phyloP scores from a whole-genome alignment of 371 early-diverging fungal species.

The Mortierella sp. region DNA sequence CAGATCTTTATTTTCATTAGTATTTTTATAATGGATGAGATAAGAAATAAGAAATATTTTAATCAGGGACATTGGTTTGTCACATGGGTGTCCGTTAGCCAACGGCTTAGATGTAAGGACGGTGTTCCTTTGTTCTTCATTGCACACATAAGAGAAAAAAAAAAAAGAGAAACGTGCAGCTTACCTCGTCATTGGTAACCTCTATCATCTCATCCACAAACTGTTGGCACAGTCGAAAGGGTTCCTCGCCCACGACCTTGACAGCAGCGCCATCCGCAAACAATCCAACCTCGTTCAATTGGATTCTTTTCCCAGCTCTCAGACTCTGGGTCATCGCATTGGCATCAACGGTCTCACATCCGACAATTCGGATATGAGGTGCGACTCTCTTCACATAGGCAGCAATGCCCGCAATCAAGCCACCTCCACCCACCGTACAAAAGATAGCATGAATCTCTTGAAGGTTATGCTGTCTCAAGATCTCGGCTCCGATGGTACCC shows the following conservation, averaged over 20 bases:
- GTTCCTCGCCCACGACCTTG: constrained; percentile 89
- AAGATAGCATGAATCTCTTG: constrained; percentile 88
- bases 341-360: constrained; percentile 92
- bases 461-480: constrained; percentile 81
- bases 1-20: no score
- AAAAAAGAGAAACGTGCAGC: no score
- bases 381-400: constrained; percentile 90
- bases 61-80: no score
- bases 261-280: constrained; percentile 99
- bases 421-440: constrained; percentile 95
- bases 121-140: no score
- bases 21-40: no score
- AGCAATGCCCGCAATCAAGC: constrained; percentile 91
- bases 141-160: no score
- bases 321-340: constrained; percentile 90
- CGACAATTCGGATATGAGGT: constrained; percentile 88
- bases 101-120: no score
- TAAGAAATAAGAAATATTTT: constrained; percentile 6
- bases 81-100: no score
- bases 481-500: constrained; percentile 95
- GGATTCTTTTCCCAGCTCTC: constrained; percentile 66
- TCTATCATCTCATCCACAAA: constrained; percentile 90
- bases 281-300: constrained; percentile 86
- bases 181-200: constrained; percentile 92
- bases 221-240: constrained; percentile 77